Conservation (phyloP, 768 basidiomycete genomes). For the Naganishia randhawae region DNA sequence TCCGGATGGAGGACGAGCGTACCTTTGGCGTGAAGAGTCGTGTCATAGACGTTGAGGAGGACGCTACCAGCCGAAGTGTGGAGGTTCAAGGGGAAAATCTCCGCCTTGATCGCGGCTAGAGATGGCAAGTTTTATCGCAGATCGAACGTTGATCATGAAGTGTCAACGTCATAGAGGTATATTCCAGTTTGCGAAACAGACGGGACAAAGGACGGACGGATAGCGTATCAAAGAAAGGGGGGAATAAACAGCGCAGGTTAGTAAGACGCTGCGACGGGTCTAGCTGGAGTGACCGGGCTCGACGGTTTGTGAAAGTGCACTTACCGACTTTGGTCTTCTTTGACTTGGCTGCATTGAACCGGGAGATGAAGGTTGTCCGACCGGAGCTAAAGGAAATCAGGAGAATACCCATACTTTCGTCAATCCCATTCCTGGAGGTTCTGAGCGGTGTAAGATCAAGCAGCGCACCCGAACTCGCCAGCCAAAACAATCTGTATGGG, state of each 20-base stretch:
- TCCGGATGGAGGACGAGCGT: not conserved
- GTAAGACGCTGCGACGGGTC: not conserved
- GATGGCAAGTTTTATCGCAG: not conserved
- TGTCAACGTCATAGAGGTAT: not conserved
- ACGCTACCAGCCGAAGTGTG: slow-evolving; percentile 33
- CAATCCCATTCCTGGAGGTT: not conserved
- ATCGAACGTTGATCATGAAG: not conserved
- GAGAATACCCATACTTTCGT: not conserved
- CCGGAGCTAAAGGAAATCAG: slow-evolving; percentile 10
- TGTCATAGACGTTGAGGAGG: slow-evolving; percentile 33
- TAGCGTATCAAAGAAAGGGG: not conserved
- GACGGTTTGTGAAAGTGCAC: not conserved
- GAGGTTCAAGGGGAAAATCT: slow-evolving; percentile 29
- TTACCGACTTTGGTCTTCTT: slow-evolving; percentile 33
- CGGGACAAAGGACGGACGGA: not conserved
- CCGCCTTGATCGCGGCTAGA: slow-evolving; percentile 33
- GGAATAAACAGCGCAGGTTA: not conserved
- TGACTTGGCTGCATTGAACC: slow-evolving; percentile 28
- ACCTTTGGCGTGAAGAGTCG: slow-evolving; percentile 35
- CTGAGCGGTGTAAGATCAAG: too few species aligned
- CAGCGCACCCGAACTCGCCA: slow-evolving; percentile 31
- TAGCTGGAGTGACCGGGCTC: not conserved
- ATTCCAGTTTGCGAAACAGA: not conserved
- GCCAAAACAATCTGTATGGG: slow-evolving; percentile 32
- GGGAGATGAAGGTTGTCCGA: slow-evolving; percentile 29